A percentile compares a stretch with the other conserved stretches of the same genome.
Conservation (phyloP, 768 basidiomycete genomes). For the Exidia glandulosa region DNA sequence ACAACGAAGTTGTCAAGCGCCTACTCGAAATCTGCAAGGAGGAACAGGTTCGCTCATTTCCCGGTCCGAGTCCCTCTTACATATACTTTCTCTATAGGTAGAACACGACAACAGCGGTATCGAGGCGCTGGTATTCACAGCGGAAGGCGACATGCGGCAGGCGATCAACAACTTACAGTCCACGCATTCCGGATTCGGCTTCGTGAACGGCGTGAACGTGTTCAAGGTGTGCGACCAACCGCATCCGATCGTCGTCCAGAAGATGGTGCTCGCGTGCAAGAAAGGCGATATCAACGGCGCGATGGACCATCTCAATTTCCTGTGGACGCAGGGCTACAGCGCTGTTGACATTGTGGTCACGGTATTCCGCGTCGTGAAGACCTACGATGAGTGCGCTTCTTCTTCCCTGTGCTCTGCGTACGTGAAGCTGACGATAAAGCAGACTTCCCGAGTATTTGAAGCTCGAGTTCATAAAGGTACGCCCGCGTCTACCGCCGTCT, state of each 20-base stretch:
- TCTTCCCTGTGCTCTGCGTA: background rate
- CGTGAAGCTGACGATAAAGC: background rate
- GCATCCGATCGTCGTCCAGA: conserved; percentile 82
- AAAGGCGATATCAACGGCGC: conserved; percentile 80
- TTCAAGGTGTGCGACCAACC: conserved; percentile 99
- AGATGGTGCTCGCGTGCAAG: conserved; percentile 69
- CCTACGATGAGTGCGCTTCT: conserved; percentile 70
- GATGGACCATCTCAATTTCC: conserved; percentile 70
- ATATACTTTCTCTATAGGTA: conserved; percentile 43
- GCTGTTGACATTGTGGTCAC: conserved; percentile 96
- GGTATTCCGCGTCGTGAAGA: conserved; percentile 89
- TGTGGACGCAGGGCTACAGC: conserved; percentile 95
- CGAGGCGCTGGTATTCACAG: conserved; percentile 93
- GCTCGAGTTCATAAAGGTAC: conserved; percentile 90
- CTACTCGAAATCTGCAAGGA: conserved; percentile 87
- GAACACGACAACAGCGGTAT: conserved; percentile 90
- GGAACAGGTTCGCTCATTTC: conserved; percentile 63
- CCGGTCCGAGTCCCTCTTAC: background rate
- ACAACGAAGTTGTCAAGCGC: conserved; percentile 83
- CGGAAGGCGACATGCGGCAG: conserved; percentile 99
- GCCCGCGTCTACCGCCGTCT: conserved; percentile 3
- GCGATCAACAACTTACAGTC: conserved; percentile 99
- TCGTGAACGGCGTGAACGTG: conserved; percentile 90
- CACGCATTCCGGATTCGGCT: conserved; percentile 88
- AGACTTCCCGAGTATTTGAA: conserved; percentile 88